Evolutionary conservation across 257 asterid genomes (phyloP).

Genomic region (Nicotiana attenuata): DNA sequence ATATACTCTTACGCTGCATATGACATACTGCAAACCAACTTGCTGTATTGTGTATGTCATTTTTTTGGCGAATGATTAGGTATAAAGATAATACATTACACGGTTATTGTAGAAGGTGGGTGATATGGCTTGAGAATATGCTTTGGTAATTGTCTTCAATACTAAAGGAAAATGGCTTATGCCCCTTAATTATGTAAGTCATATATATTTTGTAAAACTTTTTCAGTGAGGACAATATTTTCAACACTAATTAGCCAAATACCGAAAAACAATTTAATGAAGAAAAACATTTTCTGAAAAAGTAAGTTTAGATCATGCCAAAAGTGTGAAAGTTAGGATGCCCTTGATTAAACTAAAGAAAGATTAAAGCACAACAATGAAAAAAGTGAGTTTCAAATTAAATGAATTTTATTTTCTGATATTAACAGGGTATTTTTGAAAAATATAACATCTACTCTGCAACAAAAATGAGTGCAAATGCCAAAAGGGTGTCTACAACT

Average conservation of each 20-base stretch:
- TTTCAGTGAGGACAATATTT: too few species aligned
- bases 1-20: too few species aligned
- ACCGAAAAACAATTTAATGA: neutral
- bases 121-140: too few species aligned
- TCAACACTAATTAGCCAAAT: neutral
- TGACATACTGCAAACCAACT: too few species aligned
- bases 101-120: too few species aligned
- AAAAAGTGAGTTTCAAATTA: neutral
- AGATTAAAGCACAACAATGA: neutral
- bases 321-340: neutral
- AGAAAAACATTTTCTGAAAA: neutral
- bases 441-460: neutral
- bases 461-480: neutral
- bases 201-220: too few species aligned
- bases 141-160: too few species aligned
- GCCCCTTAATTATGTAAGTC: too few species aligned
- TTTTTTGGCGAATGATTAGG: too few species aligned
- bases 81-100: too few species aligned
- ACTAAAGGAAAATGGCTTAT: too few species aligned
- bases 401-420: neutral
- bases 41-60: too few species aligned
- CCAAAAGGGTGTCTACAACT: neutral
- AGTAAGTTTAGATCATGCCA: neutral
- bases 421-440: neutral
- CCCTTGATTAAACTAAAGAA: neutral